A percentile compares a stretch with the other conserved stretches of the same genome.
These are phyloP conservation scores for Fusarium floridanum DNA, from an alignment of 2,329 filamentous ascomycete genomes.

Conservation along the genomic window DNA sequence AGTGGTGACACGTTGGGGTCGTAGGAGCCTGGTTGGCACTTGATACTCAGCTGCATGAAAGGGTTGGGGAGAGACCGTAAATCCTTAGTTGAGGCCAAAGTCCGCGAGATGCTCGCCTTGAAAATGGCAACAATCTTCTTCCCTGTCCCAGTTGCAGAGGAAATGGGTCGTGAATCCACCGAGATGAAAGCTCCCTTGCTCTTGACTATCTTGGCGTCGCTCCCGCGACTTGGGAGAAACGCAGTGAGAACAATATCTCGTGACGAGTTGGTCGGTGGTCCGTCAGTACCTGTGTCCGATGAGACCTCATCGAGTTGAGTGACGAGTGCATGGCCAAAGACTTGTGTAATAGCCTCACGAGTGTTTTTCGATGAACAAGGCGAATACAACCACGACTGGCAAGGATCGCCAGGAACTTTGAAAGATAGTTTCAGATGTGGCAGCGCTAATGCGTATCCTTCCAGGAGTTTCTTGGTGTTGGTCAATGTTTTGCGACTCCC, in stretches of 20 bases:
- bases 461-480: constrained; percentile 71
- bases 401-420: constrained; percentile 67
- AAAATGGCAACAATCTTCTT: constrained; percentile 71
- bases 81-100: constrained; percentile 37
- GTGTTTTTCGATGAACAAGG: constrained; percentile 63
- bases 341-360: constrained; percentile 71
- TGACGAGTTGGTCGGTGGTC: not conserved
- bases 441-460: constrained; percentile 75
- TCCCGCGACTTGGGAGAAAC: constrained; percentile 67
- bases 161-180: constrained; percentile 76
- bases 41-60: constrained; percentile 75
- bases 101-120: constrained; percentile 60
- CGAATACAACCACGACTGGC: constrained; percentile 71
- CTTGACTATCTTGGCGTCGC: constrained; percentile 58
- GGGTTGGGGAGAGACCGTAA: constrained; percentile 58
- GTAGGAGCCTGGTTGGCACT: constrained; percentile 72
- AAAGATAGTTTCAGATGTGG: constrained; percentile 72
- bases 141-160: constrained; percentile 64
- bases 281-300: constrained; percentile 40
- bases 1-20: constrained; percentile 79
- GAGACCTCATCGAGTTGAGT: constrained; percentile 64
- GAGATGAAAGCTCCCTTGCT: constrained; percentile 72
- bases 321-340: constrained; percentile 70
- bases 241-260: constrained; percentile 49
- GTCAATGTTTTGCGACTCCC: constrained; percentile 67